Evolutionary conservation across 176 grass and related monocot genomes (phyloP), one percentile per base, ranked within the genome.

Genomic region (Triticum turgidum): DNA sequence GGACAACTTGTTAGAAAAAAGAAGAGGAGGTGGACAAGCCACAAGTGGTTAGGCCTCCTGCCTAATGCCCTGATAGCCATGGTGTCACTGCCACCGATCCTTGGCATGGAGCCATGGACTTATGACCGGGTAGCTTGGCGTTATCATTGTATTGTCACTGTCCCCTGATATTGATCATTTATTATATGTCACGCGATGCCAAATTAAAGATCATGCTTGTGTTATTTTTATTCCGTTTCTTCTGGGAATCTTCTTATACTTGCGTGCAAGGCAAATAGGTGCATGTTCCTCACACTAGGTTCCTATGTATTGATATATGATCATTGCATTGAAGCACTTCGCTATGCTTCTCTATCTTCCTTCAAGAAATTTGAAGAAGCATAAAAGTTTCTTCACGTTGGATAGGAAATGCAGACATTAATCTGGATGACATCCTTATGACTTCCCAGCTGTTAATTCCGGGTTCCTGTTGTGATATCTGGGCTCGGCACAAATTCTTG

Each of bases 1-100:
- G n/a, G 61, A 24, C n/a, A 24, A 59, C 35, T 61, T 81, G 63
- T 58, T 58, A 58, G 18, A 58, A 21, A 58, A 21, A 58, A 58
- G 18, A 58, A 58, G 73, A 18, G 20, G 15, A 74, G 71, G 42
- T 30, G 73, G 73, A 49, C 14, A 76, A 52, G 71, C 21, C 39
- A 47, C 72, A 51, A 34, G 47, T 62, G 49, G 20, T 64, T 70
- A 78, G 20, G 47, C 73, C 18, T 65, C 37, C 65, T 73, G 32
- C 32, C 76, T 56, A 56, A 11, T 86, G 71, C 37, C 35, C 69
- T 81, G 71, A 52, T 61, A 72, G 38, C 52, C 52, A 86, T 3
- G 49, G 49, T 63, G 84, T 65, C 9, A 42, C 13, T 63, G 84
- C 72, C 9, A 42, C 13, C 47, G 30, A 86, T 15, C 30, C n/a